Evolutionary conservation across 2,329 filamentous ascomycete genomes (phyloP).

Genomic region (Alternaria dauci): DNA sequence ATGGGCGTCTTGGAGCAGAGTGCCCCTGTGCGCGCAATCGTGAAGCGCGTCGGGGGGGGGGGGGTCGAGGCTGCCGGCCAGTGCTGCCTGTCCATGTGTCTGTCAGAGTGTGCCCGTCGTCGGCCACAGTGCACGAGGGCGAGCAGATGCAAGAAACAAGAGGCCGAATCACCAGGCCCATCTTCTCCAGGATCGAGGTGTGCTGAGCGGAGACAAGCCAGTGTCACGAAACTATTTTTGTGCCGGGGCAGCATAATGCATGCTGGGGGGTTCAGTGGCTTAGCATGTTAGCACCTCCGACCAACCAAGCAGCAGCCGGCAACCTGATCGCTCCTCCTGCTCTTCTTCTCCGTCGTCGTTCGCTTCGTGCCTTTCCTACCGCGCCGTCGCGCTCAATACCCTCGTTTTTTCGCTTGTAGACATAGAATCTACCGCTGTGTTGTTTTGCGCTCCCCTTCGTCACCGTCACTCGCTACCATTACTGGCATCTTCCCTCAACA

Average conservation of each 20-base stretch:
- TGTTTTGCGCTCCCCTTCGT: conserved; percentile 3
- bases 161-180: conserved; percentile 17
- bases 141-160: conserved; percentile 14
- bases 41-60: conserved; percentile 17
- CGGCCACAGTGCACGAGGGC: conserved; percentile 7
- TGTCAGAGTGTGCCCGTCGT: conserved; percentile 20
- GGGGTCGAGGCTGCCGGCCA: conserved; percentile 10
- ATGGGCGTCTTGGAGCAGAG: conserved; percentile 19
- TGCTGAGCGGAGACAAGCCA: conserved; percentile 26
- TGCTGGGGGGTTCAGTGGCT: conserved; percentile 16
- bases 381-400: conserved; percentile 18
- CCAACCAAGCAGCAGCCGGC: conserved; percentile 17
- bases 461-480: conserved; percentile 21
- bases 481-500: conserved; percentile 7
- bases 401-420: conserved; percentile 16
- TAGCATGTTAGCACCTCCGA: conserved; percentile 16
- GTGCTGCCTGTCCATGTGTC: conserved; percentile 5
- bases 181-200: conserved; percentile 6
- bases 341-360: conserved; percentile 19
- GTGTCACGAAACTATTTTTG: conserved; percentile 44
- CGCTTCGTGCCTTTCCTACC: conserved; percentile 18
- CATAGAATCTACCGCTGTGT: conserved; percentile 6
- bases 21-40: conserved; percentile 21
- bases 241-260: conserved; percentile 28
- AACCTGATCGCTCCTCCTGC: conserved; percentile 12